Percentiles rank a stretch among this genome's conserved stretches.
phyloP scores from a whole-genome alignment of 352 stramenopile genomes.

The Phytophthora pinifolia region DNA sequence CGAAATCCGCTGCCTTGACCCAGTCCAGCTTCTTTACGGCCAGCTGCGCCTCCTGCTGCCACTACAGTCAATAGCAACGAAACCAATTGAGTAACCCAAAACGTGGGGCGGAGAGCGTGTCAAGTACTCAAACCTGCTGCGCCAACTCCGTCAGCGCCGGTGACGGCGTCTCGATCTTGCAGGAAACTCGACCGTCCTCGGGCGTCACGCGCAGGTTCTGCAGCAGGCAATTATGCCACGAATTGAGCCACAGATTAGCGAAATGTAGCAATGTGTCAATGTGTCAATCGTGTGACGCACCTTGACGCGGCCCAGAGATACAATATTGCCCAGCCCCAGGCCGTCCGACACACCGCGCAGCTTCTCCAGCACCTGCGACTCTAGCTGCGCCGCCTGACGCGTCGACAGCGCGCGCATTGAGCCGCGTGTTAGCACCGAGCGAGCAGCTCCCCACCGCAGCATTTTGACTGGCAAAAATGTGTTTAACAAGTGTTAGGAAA shows the following conservation, averaged over 20 bases:
- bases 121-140: conserved; percentile 41
- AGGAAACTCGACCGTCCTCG: conserved; percentile 53
- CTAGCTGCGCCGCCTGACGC: conserved; percentile 63
- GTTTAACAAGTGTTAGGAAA: neutral
- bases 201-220: conserved; percentile 58
- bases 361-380: conserved; percentile 77
- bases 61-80: conserved; percentile 35
- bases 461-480: conserved; percentile 23
- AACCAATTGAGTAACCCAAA: neutral
- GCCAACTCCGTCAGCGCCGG: conserved; percentile 69
- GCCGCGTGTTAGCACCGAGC: conserved; percentile 17
- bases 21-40: conserved; percentile 66
- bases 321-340: conserved; percentile 72
- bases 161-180: conserved; percentile 72
- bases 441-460: conserved; percentile 20
- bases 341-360: conserved; percentile 71
- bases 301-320: conserved; percentile 79
- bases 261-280: conserved; percentile 5
- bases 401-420: conserved; percentile 53
- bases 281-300: conserved; percentile 28
- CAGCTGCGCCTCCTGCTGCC: conserved; percentile 54
- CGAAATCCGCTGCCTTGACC: conserved; percentile 70
- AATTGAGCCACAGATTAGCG: neutral
- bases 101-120: neutral
- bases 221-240: conserved; percentile 1